Base-by-base conservation (phyloP, 169 alveolate species). In the Cryptosporidium viatorum region DNA sequence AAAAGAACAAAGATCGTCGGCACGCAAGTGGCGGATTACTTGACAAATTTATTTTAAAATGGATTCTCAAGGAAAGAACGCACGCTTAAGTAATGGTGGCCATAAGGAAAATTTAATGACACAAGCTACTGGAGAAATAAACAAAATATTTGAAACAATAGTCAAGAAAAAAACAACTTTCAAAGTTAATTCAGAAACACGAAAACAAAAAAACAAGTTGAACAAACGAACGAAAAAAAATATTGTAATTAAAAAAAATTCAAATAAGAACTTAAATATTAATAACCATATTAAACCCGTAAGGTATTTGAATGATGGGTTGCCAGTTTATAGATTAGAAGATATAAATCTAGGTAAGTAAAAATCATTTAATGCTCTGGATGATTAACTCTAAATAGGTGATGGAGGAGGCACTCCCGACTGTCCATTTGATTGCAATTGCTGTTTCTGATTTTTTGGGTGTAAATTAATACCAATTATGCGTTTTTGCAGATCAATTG, bases 301-400 rank as follows among this genome's bases (percentile, higher is more conserved):
- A 33, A 80, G 89, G 21, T 80, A 62, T 62, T 8, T 67, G 23
- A 59, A 41, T 16, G 89, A 80, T 62, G 89, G 89, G 23, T 21
- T 80, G n/a, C 89, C 89, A 18, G 67, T 80, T 26, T 80, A 80
- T 23, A 80, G 65, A 41, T 60, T 80, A n/a, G 89, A 80, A 80
- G 89, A 80, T 41, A 31, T 80, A 21, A 50, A 80, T 59, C 21
- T 80, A 18, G 89, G 89, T 80, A 80, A 80, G 89, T 80, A 21
- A 33, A n/a, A 26, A 16, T 23, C 26, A 5, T 5, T 18, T 67
- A 67, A 33, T 67, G 5, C 23, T 33, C 43, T 4, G 18, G 31
- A 55, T 18, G 0, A 23, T 39, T 69, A 62, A 60, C 33, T 60
- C 37, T 29, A 10, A 29, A 16, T 2, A 80, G 89, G 89, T 80